Conservation (phyloP, 2,329 filamentous ascomycete species). For the Stemphylium beticola region DNA sequence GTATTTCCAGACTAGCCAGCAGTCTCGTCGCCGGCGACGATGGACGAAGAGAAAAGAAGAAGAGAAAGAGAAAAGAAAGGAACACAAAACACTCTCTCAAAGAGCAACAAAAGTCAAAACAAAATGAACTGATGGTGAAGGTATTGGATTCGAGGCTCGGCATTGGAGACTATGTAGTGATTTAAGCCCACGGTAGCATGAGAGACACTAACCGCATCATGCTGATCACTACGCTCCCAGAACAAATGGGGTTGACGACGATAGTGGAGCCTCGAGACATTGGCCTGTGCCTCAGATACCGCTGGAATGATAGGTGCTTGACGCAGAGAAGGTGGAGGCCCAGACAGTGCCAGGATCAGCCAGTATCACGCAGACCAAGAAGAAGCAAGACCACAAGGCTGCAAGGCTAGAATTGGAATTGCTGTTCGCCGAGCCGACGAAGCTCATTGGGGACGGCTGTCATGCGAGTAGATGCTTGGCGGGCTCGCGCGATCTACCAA, state of each 20-base stretch:
- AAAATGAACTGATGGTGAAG: slow-evolving; percentile 24
- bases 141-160: slow-evolving; percentile 35
- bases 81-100: slow-evolving; percentile 40
- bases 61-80: slow-evolving; percentile 25
- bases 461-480: slow-evolving; percentile 27
- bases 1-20: slow-evolving; percentile 34
- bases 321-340: slow-evolving; percentile 39
- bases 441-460: slow-evolving; percentile 30
- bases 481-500: slow-evolving; percentile 12
- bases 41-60: slow-evolving; percentile 24
- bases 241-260: slow-evolving; percentile 29
- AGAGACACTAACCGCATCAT: slow-evolving; percentile 35
- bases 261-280: slow-evolving; percentile 35
- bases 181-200: slow-evolving; percentile 33
- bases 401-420: slow-evolving; percentile 32
- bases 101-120: slow-evolving; percentile 38
- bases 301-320: slow-evolving; percentile 34
- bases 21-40: slow-evolving; percentile 46
- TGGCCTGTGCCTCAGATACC: slow-evolving; percentile 39
- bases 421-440: slow-evolving; percentile 19
- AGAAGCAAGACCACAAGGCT: slow-evolving; percentile 33
- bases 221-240: slow-evolving; percentile 36
- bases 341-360: slow-evolving; percentile 40
- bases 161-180: slow-evolving; percentile 35
- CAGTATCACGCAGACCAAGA: slow-evolving; percentile 23